Conservation (phyloP, 2,329 filamentous ascomycete species). For the Aureobasidium sp. region DNA sequence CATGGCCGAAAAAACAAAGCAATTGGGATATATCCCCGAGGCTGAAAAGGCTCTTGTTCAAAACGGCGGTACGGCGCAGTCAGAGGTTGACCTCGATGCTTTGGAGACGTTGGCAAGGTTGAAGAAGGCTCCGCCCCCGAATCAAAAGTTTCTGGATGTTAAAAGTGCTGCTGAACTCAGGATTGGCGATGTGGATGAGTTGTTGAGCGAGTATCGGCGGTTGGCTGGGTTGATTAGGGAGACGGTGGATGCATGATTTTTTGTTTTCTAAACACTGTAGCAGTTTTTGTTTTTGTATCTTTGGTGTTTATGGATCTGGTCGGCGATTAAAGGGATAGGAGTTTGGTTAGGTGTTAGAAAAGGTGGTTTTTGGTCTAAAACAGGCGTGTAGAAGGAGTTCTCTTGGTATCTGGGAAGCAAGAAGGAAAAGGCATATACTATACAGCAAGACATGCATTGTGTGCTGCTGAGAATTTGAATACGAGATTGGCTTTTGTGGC, state of each 20-base stretch:
- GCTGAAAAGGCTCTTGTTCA: slow-evolving; percentile 17
- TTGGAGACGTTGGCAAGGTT: slow-evolving; percentile 38
- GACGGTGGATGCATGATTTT: slow-evolving; percentile 28
- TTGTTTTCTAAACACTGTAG: too few relatives aligned
- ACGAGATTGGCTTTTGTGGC: too few relatives aligned
- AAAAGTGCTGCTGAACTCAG: slow-evolving; percentile 40
- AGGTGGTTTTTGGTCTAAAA: too few relatives aligned
- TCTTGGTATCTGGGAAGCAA: too few relatives aligned
- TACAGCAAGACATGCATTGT: too few relatives aligned
- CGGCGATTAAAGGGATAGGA: too few relatives aligned
- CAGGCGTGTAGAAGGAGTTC: not conserved
- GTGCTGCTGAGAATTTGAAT: too few relatives aligned
- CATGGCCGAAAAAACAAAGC: slow-evolving; percentile 45
- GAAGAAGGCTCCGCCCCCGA: slow-evolving; percentile 39
- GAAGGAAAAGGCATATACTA: too few relatives aligned
- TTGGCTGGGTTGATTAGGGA: slow-evolving; percentile 38
- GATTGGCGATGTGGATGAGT: slow-evolving; percentile 43
- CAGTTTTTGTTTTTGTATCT: too few relatives aligned
- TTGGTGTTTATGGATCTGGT: too few relatives aligned
- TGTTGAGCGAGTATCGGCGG: slow-evolving; percentile 32
- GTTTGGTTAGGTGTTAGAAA: too few relatives aligned
- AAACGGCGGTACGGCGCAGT: not conserved
- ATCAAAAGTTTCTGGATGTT: slow-evolving; percentile 42
- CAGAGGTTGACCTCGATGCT: slow-evolving; percentile 31
- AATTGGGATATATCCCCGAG: slow-evolving; percentile 24